Conservation (phyloP, 140 eudicot genomes). For the Oenanthe javanica region DNA sequence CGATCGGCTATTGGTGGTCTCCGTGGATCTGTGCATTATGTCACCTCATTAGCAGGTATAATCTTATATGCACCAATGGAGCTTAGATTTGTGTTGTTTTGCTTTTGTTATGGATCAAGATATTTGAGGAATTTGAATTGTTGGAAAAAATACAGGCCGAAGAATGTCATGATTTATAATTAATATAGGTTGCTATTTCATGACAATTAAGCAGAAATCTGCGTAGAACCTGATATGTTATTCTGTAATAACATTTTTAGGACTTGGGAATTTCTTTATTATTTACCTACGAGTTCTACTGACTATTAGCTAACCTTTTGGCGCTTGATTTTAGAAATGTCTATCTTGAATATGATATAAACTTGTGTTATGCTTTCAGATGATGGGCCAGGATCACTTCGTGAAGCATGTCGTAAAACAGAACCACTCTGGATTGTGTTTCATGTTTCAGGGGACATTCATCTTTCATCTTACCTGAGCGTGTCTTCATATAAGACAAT, state of each 20-base stretch:
- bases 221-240: too few species aligned
- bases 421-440: slow-evolving; percentile 83
- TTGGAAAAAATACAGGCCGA: too few species aligned
- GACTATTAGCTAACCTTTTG: neutral
- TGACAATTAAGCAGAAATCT: too few species aligned
- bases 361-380: slow-evolving; percentile 30
- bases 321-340: neutral
- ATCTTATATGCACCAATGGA: too few species aligned
- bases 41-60: neutral
- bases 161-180: too few species aligned
- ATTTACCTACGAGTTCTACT: neutral
- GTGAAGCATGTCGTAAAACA: slow-evolving; percentile 69
- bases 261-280: too few species aligned
- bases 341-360: neutral
- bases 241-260: too few species aligned
- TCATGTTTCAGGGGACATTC: slow-evolving; percentile 69
- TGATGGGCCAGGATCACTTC: slow-evolving; percentile 94
- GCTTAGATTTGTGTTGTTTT: too few species aligned
- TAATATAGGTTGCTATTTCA: too few species aligned
- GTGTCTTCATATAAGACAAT: slow-evolving; percentile 79
- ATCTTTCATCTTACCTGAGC: slow-evolving; percentile 54
- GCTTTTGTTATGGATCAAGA: neutral
- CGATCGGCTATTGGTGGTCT: slow-evolving; percentile 1
- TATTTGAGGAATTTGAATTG: neutral
- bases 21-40: neutral